These are phyloP conservation scores for Brettanomyces custersianus DNA, from an alignment of 805 yeast genomes.

Conservation along the genomic window DNA sequence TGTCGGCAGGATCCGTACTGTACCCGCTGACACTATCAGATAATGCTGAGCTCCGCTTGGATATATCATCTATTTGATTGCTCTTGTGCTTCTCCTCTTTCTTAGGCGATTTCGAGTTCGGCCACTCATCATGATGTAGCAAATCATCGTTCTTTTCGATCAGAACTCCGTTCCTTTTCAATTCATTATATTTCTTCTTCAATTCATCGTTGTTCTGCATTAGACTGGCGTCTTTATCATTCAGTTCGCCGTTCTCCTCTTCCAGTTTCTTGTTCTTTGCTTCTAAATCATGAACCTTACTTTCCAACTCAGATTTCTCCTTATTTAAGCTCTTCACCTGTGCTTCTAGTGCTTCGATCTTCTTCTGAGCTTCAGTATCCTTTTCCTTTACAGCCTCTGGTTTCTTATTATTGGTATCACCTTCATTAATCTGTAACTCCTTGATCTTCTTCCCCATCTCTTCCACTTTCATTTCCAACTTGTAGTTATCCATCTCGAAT, in stretches of 20 bases:
- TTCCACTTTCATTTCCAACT: constrained; percentile 9
- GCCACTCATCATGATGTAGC: too few relatives aligned
- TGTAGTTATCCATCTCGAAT: constrained; percentile 13
- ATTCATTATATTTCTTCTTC: background rate
- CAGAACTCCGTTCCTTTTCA: background rate
- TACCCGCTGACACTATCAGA: background rate
- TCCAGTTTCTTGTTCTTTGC: constrained; percentile 3
- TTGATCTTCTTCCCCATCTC: constrained; percentile 3
- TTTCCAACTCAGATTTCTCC: constrained; percentile 1
- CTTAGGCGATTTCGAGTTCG: background rate
- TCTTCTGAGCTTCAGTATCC: background rate
- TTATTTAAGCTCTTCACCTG: constrained; percentile 5
- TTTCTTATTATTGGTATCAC: background rate
- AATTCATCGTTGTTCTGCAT: constrained; percentile 1
- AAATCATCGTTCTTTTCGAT: constrained; percentile 3
- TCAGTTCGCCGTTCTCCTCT: background rate
- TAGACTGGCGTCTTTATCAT: background rate
- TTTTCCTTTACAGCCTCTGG: background rate
- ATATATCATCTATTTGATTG: background rate
- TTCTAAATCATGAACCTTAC: constrained; percentile 2
- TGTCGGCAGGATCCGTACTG: background rate
- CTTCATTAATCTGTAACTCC: background rate
- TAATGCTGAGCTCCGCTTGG: too few relatives aligned
- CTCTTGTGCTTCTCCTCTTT: background rate
- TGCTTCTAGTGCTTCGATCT: constrained; percentile 2